These are phyloP conservation scores for Micromonas pusilla DNA, from an alignment of 139 green algal species.

Conservation along the genomic window DNA sequence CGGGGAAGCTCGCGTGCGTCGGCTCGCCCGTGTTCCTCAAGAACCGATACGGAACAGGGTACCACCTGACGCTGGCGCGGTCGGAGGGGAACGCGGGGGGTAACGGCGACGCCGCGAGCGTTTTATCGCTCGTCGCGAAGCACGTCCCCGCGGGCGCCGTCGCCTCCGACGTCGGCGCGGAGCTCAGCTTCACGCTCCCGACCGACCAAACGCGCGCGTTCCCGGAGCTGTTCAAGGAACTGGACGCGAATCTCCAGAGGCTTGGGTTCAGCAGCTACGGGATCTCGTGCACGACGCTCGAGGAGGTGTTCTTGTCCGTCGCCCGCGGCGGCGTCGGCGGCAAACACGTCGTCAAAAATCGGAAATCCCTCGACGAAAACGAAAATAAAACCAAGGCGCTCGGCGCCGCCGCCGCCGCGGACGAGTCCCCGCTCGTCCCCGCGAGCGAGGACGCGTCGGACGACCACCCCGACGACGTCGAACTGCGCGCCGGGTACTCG, in stretches of 20 bases:
- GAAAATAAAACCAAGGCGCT: background rate
- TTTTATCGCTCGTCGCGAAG: background rate
- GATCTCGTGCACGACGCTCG: constrained; percentile 30
- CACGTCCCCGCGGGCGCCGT: constrained; percentile 3
- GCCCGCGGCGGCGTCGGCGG: background rate
- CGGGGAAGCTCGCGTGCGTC: constrained; percentile 41
- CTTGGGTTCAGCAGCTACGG: constrained; percentile 25
- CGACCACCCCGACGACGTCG: background rate
- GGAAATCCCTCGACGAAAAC: constrained; percentile 2
- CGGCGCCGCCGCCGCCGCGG: too few species aligned
- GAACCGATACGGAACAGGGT: constrained; percentile 28
- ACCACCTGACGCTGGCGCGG: constrained; percentile 30
- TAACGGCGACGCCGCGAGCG: background rate
- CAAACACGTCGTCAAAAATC: background rate
- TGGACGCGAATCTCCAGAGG: constrained; percentile 11
- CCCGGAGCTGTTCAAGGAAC: constrained; percentile 18
- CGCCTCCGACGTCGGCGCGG: background rate
- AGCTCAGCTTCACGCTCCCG: constrained; percentile 25
- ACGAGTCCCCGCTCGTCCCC: background rate
- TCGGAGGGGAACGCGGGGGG: background rate
- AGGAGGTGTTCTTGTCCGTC: constrained; percentile 37
- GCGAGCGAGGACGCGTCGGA: background rate
- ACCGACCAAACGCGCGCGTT: background rate
- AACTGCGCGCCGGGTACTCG: background rate
- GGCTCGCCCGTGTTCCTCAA: constrained; percentile 46